Evolutionary conservation across 805 yeast genomes (phyloP), one percentile per base, ranked within the genome.

Genomic region (Metschnikowia amazonensis): DNA sequence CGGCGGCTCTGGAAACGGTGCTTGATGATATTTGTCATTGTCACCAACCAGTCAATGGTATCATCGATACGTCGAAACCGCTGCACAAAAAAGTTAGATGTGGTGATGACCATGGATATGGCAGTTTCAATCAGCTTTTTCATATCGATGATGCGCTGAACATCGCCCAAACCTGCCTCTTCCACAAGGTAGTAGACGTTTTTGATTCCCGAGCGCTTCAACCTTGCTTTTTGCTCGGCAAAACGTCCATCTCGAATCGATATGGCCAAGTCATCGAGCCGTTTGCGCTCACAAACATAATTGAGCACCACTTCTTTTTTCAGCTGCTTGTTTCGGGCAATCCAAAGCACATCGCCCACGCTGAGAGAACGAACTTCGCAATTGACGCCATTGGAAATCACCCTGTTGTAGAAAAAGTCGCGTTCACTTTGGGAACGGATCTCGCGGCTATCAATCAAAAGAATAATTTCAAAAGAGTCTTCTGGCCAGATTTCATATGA

Each of bases 231-330:
- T 60, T 94, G 99, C 60, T 94, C 99, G 44, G 74, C 72, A 57
- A 85, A 89, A 41, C 99, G 68, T 2, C 96, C 96, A 64, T 94
- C 99, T 48, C 77, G 76, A 37, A 94, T 89, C 42, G 96, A 86
- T 28, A 72, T 59, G 0, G 85, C 85, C 56, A 94, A 74, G 70
- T 94, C 99, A 59, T 88, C 95, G 36, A 90, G 64, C 45, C 97
- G 69, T 64, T 94, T 94, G 31, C 99, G 73, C 67, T 94, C 99
- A 37, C 92, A 76, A n/a, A 94, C 84, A 50, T 80, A 82, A 60
- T 92, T 86, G 14, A 94, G 65, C 0, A 87, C 84, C 4, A 82
- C 88, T 44, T 82, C 82, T 43, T 76, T 75, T 1, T 76, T 74
- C 0, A 86, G 76, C 0, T 48, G 54, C 43, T 69, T 76, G 57